Evolutionary conservation across 1,284 basidiomycete genomes (phyloP).

Genomic region (Bjerkandera adusta): DNA sequence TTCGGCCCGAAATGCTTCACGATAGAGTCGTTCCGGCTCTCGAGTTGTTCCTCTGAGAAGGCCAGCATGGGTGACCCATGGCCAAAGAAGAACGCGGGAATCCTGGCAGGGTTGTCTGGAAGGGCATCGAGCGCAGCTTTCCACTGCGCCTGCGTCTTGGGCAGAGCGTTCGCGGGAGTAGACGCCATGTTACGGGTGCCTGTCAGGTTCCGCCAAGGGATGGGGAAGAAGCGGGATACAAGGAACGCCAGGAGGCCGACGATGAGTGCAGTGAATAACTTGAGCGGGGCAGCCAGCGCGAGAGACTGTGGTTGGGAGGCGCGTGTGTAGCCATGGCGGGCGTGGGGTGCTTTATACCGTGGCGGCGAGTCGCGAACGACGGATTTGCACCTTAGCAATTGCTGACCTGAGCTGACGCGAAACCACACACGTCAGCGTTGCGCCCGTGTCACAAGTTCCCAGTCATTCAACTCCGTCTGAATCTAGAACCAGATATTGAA

Average conservation of each 20-base stretch:
- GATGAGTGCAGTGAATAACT: background rate
- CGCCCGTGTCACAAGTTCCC: too few species aligned
- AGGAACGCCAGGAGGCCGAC: background rate
- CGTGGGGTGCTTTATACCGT: too few species aligned
- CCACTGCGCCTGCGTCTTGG: slow-evolving; percentile 47
- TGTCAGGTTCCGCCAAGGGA: background rate
- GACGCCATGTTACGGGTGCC: slow-evolving; percentile 6
- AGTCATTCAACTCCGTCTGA: too few species aligned
- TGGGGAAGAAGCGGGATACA: background rate
- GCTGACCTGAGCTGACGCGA: too few species aligned
- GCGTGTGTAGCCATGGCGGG: too few species aligned
- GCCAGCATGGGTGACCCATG: slow-evolving; percentile 64
- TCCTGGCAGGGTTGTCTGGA: slow-evolving; percentile 56
- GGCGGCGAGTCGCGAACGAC: too few species aligned
- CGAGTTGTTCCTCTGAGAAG: slow-evolving; percentile 29
- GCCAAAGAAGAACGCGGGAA: slow-evolving; percentile 75
- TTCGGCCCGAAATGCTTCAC: slow-evolving; percentile 43
- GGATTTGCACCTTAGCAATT: too few species aligned
- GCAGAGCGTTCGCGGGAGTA: slow-evolving; percentile 20
- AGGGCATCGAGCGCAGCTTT: slow-evolving; percentile 54
- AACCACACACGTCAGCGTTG: too few species aligned
- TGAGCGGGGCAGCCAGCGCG: too few species aligned
- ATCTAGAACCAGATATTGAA: too few species aligned
- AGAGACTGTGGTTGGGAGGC: too few species aligned
- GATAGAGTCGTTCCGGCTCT: slow-evolving; percentile 23